A percentile compares a stretch with the other conserved stretches of the same genome.
phyloP scores from a whole-genome alignment of 2,329 filamentous ascomycete genomes.

The Elsinoe perseae region DNA sequence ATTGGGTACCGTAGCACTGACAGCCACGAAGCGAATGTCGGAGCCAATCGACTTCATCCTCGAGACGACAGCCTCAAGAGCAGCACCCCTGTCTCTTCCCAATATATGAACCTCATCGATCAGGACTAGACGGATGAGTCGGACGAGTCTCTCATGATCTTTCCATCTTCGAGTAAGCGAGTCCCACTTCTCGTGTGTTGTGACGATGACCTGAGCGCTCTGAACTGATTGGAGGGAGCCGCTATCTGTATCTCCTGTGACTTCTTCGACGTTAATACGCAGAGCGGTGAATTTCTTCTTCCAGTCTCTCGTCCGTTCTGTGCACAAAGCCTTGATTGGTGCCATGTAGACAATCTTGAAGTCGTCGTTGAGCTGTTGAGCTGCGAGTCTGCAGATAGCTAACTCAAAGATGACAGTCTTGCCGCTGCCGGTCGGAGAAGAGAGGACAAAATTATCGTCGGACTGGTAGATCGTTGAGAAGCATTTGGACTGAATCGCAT shows the following conservation, averaged over 20 bases:
- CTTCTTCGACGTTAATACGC: slow-evolving; percentile 62
- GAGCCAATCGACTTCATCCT: slow-evolving; percentile 76
- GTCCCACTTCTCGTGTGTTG: slow-evolving; percentile 88
- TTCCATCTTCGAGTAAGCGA: slow-evolving; percentile 82
- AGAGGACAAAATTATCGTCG: slow-evolving; percentile 69
- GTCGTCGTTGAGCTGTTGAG: slow-evolving; percentile 47
- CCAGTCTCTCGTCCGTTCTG: slow-evolving; percentile 72
- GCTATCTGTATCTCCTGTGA: slow-evolving; percentile 73
- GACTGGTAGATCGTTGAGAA: slow-evolving; percentile 59
- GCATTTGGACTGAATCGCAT: slow-evolving; percentile 74
- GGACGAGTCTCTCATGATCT: slow-evolving; percentile 66
- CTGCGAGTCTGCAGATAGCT: slow-evolving; percentile 66
- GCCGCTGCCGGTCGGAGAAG: slow-evolving; percentile 76
- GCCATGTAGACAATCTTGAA: slow-evolving; percentile 83
- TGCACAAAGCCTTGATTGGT: slow-evolving; percentile 74
- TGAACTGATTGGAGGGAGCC: slow-evolving; percentile 61
- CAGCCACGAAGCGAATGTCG: slow-evolving; percentile 67
- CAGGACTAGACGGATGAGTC: slow-evolving; percentile 68
- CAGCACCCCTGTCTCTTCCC: slow-evolving; percentile 70
- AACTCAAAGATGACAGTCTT: slow-evolving; percentile 78
- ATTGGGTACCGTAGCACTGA: slow-evolving; percentile 80
- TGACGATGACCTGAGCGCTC: slow-evolving; percentile 72
- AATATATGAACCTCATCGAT: slow-evolving; percentile 86
- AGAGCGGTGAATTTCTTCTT: slow-evolving; percentile 62
- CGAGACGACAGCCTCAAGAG: slow-evolving; percentile 74